Base-by-base conservation (phyloP, 257 asterid species). In the Solanum infundibuliforme region DNA sequence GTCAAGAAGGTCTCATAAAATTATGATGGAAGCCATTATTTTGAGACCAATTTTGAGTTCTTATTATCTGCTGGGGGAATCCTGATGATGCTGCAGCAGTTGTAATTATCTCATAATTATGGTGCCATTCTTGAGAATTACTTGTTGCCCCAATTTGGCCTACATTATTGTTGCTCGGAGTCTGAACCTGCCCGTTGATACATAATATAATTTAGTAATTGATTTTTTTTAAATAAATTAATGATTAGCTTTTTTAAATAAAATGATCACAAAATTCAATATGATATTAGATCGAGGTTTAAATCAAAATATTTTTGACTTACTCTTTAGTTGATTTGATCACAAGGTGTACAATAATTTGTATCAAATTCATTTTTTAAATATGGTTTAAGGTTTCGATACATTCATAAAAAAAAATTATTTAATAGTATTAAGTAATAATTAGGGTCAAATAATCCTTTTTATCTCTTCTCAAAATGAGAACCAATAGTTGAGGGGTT, bases 61-160 rank as follows among this genome's bases (percentile, higher is more conserved):
- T 86, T 76, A 84, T 73, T 8, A 88, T 90, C 91, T 90, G 92
- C 92, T 88, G 93, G 83, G 90, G 94, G 98, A 96, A 95, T 96
- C 98, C 95, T 94, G 98, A 95, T 95, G 98, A 95, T 96, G 98
- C 98, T 95, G 98, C 98, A 93, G 95, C 98, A 92, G 87, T 82
- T 48, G 94, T 95, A 92, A 91, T 90, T 86, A 91, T 77, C 68
- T 88, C 92, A 83, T 88, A 13, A 79, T 41, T 77, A 18, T 34
- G 58, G 86, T 89, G 91, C 93, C 92, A 87, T 83, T 92, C 90
- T 88, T 93, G 91, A 81, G 43, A 43, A 41, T 46, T 90, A 76
- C 60, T 39, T 48, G 69, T n/a, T 3, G 35, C 87, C 75, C 87
- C 89, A 32, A 43, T 86, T 91, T 90, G 86, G 21, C 93, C 93